Conservation (phyloP, 1,284 basidiomycete species). For the Xanthoconium separans region DNA sequence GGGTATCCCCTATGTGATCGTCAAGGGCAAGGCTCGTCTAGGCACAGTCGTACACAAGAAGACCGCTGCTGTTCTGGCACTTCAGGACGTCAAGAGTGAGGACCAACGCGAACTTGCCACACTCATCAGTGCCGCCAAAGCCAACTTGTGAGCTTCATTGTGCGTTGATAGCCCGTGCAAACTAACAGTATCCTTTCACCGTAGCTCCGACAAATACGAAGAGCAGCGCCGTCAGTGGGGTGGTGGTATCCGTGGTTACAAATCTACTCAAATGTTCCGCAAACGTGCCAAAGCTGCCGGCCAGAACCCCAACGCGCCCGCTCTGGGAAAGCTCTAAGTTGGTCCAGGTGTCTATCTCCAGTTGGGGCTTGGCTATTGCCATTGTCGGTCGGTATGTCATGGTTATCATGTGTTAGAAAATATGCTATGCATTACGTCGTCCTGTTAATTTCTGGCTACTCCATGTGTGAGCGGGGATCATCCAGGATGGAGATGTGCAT, state of each 20-base stretch:
- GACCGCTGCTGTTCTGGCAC: constrained; percentile 87
- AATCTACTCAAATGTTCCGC: constrained; percentile 89
- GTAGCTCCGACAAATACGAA: constrained; percentile 93
- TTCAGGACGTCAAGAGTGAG: constrained; percentile 95
- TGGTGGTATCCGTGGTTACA: constrained; percentile 93
- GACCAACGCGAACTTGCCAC: constrained; percentile 93
- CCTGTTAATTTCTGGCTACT: not conserved
- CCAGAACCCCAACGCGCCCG: constrained; percentile 53
- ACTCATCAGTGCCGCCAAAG: constrained; percentile 92
- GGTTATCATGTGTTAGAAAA: constrained; percentile 15
- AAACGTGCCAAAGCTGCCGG: constrained; percentile 94
- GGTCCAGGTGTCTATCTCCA: not conserved
- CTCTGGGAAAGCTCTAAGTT: constrained; percentile 60
- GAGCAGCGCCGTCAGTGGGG: constrained; percentile 92
- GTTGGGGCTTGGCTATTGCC: not conserved
- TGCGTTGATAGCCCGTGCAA: rapidly evolving
- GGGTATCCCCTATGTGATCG: constrained; percentile 98
- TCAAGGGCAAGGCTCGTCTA: constrained; percentile 97
- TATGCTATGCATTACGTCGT: constrained; percentile 15
- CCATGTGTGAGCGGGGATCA: constrained; percentile 1
- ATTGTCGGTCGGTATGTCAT: constrained; percentile 9
- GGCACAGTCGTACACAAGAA: constrained; percentile 98
- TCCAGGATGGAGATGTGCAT: not conserved
- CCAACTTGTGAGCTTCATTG: constrained; percentile 77
- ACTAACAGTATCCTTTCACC: constrained; percentile 6